phyloP scores from a whole-genome alignment of 495 filamentous ascomycete genomes.

The Neurospora africana region DNA sequence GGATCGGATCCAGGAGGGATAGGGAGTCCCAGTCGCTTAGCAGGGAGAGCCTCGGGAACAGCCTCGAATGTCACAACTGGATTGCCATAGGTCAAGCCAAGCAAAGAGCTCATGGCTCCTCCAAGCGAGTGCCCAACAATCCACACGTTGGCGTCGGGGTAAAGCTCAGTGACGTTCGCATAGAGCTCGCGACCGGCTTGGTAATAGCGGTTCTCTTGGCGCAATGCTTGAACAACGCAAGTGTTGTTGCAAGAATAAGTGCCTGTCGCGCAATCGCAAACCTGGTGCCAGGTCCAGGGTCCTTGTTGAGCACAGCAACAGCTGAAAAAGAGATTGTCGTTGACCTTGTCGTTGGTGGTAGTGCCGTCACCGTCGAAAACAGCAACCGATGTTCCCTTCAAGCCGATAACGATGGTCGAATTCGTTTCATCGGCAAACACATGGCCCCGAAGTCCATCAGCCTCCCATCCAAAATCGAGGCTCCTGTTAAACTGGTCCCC shows the following conservation, averaged over 20 bases:
- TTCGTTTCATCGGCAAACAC: slow-evolving; percentile 82
- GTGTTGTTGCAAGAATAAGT: slow-evolving; percentile 86
- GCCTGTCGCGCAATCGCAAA: slow-evolving; percentile 78
- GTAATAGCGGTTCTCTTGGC: slow-evolving; percentile 82
- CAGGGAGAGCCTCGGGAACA: slow-evolving; percentile 78
- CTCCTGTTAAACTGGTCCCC: slow-evolving; percentile 72
- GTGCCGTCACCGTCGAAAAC: slow-evolving; percentile 93
- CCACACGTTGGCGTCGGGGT: slow-evolving; percentile 81
- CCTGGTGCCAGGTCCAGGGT: slow-evolving; percentile 74
- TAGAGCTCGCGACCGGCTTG: slow-evolving; percentile 77
- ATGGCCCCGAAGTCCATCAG: slow-evolving; percentile 82
- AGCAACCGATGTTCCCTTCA: slow-evolving; percentile 85
- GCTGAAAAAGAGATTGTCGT: slow-evolving; percentile 95
- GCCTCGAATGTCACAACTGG: slow-evolving; percentile 87
- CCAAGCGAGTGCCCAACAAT: slow-evolving; percentile 83
- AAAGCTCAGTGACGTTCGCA: slow-evolving; percentile 80
- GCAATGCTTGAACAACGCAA: slow-evolving; percentile 66
- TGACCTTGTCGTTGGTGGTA: slow-evolving; percentile 92
- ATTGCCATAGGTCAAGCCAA: slow-evolving; percentile 83
- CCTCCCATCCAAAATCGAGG: slow-evolving; percentile 77
- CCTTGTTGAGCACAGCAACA: slow-evolving; percentile 95
- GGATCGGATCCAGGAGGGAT: slow-evolving; percentile 68
- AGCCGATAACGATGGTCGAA: slow-evolving; percentile 74
- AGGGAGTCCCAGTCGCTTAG: slow-evolving; percentile 74
- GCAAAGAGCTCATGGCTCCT: slow-evolving; percentile 70